Evolutionary conservation across 805 yeast species (phyloP), one percentile per base, ranked within the genome.

Genomic region (Saccharomyces eubayanus): DNA sequence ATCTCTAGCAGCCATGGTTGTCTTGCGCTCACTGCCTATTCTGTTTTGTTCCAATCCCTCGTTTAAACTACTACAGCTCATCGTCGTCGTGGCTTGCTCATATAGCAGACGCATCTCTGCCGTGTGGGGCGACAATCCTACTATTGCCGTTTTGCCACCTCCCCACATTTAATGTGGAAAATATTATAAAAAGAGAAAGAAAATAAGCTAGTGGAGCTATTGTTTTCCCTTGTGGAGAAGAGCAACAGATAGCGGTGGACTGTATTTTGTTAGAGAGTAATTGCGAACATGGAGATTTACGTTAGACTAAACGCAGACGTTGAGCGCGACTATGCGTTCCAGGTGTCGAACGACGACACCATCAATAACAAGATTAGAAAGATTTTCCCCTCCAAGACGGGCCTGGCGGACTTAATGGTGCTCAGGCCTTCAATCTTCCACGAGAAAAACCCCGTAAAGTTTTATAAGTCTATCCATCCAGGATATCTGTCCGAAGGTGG

Each of bases 281-380:
- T 36, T 36, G 43, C 24, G 20, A 36, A 24, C 11, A 36, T 36
- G 73, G 73, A 70, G 55, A 59, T 69, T 36, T 90, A 82, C 72
- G 70, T 94, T 59, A 85, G 99, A 55, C 82, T 92, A 78, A 89
- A 88, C 67, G 85, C 81, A 55, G 96, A 91, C 65, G 69, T 74
- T 49, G 97, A 89, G 63, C 86, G 86, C 68, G 99, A 92, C 68
- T 91, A 89, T 71, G 88, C 96, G 62, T 89, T 92, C 74, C 84
- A 81, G 59, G 80, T 90, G n/a, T 75, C 78, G 27, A 71, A 80
- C 20, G 74, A 75, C 29, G 79, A 82, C 52, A 79, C 82, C 6
- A 83, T 91, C 59, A 71, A 75, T 21, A 81, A 79, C 30, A 77
- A 91, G 58, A 64, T 77, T 57, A 73, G 76, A 51, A 81, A 60